These are phyloP conservation scores for Candida boidinii DNA, from an alignment of 805 yeast genomes.

Conservation along the genomic window DNA sequence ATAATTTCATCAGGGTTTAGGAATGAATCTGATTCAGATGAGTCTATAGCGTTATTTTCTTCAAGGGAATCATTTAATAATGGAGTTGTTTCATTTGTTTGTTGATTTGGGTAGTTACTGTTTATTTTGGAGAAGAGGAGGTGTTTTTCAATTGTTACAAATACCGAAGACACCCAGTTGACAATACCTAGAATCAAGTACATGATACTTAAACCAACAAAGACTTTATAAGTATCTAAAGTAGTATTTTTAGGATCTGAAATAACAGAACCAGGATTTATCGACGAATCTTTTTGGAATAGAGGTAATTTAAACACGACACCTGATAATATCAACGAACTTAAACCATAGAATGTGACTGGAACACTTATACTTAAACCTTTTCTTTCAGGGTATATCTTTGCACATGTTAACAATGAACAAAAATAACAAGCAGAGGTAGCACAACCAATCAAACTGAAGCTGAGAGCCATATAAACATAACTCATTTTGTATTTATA, in stretches of 20 bases:
- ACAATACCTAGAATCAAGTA: conserved; percentile 49
- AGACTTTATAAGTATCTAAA: conserved; percentile 44
- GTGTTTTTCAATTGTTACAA: conserved; percentile 52
- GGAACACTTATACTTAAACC: conserved; percentile 84
- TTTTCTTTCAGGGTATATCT: conserved; percentile 67
- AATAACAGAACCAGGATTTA: no score
- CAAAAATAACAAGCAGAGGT: conserved; percentile 68
- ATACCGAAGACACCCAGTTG: conserved; percentile 57
- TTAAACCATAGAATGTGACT: conserved; percentile 78
- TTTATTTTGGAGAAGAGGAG: conserved; percentile 25
- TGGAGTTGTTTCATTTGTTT: conserved; percentile 23
- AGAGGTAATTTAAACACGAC: conserved; percentile 33
- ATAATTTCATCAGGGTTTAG: conserved; percentile 13
- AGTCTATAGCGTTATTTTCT: no score
- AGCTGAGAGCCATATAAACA: conserved; percentile 36
- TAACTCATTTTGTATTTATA: conserved; percentile 21
- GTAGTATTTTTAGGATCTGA: conserved; percentile 9
- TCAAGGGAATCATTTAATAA: conserved; percentile 20
- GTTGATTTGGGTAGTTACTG: conserved; percentile 1
- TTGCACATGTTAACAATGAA: conserved; percentile 72
- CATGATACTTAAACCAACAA: conserved; percentile 39
- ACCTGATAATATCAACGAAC: conserved; percentile 69
- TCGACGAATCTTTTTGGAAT: conserved; percentile 21
- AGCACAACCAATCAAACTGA: conserved; percentile 57
- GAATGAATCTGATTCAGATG: conserved; percentile 2